Evolutionary conservation across 352 stramenopile genomes (phyloP).

Genomic region (Globisporangium middletonii): DNA sequence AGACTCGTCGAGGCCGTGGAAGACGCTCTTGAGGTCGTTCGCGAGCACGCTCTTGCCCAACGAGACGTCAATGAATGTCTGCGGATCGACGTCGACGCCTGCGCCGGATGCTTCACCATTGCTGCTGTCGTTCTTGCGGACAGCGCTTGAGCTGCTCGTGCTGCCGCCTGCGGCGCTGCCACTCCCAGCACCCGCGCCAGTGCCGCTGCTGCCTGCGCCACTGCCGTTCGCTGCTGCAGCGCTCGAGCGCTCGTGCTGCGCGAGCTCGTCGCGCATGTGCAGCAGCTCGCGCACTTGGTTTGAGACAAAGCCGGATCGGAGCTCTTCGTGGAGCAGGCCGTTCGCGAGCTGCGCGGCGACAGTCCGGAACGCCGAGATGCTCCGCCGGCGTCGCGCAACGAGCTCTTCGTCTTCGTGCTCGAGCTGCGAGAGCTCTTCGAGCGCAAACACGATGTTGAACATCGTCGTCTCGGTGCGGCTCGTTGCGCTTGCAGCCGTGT

Average conservation of each 20-base stretch:
- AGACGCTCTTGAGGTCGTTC: conserved; percentile 84
- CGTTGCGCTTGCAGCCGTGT: conserved; percentile 10
- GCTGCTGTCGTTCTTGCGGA: conserved; percentile 26
- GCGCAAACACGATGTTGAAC: conserved; percentile 86
- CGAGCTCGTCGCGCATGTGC: conserved; percentile 72
- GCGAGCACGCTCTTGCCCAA: conserved; percentile 71
- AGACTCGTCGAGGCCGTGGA: conserved; percentile 71
- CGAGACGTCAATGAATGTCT: conserved; percentile 81
- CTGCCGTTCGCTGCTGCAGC: conserved; percentile 18
- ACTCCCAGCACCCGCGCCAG: conserved; percentile 6
- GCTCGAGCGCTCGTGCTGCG: conserved; percentile 49
- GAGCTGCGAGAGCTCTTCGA: conserved; percentile 42
- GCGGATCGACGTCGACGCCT: conserved; percentile 58
- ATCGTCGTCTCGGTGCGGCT: conserved; percentile 69
- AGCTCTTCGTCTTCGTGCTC: conserved; percentile 27
- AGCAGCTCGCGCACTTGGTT: conserved; percentile 70
- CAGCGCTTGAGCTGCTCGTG: conserved; percentile 7
- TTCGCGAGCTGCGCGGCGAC: conserved; percentile 74
- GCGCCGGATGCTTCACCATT: conserved; percentile 14
- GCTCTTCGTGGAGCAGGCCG: conserved; percentile 77
- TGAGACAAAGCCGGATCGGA: conserved; percentile 74
- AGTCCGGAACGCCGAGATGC: conserved; percentile 49
- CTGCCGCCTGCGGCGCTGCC: neutral
- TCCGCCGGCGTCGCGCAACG: conserved; percentile 26
- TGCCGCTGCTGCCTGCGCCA: conserved; percentile 17